Conservation (phyloP, 164 flowering plant species). For the Vitis riparia region DNA sequence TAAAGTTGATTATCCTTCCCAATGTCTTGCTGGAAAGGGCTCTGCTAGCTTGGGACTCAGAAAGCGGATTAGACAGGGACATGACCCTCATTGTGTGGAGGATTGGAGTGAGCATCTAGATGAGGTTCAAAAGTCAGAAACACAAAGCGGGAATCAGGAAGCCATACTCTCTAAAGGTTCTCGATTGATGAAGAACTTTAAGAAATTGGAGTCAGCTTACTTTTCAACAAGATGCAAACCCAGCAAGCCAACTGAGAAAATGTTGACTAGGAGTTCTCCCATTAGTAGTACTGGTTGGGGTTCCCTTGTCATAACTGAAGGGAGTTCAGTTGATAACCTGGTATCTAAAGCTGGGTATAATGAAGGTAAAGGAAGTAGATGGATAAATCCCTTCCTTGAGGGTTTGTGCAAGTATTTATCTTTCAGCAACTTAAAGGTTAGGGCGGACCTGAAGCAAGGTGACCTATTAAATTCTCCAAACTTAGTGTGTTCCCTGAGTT, state of each 20-base stretch:
- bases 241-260: conserved; percentile 33
- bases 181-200: conserved; percentile 82
- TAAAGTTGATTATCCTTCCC: conserved; percentile 13
- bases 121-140: conserved; percentile 33
- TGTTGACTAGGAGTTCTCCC: conserved; percentile 35
- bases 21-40: conserved; percentile 29
- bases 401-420: conserved; percentile 91
- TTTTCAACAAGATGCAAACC: conserved; percentile 66
- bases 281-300: conserved; percentile 57
- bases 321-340: conserved; percentile 68
- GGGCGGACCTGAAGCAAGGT: conserved; percentile 90
- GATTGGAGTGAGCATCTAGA: conserved; percentile 36
- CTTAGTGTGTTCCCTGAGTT: conserved; percentile 84
- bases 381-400: conserved; percentile 90
- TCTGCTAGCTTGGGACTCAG: conserved; percentile 47
- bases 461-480: conserved; percentile 90
- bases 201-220: conserved; percentile 82
- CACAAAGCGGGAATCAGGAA: conserved; percentile 33
- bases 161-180: conserved; percentile 51
- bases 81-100: conserved; percentile 15
- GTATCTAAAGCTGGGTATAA: conserved; percentile 36
- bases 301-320: conserved; percentile 58
- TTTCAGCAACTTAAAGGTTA: conserved; percentile 72
- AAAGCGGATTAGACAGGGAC: conserved; percentile 55
- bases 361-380: conserved; percentile 50